These are phyloP conservation scores for Ogataea angusta DNA, from an alignment of 805 yeast species.

Conservation along the genomic window DNA sequence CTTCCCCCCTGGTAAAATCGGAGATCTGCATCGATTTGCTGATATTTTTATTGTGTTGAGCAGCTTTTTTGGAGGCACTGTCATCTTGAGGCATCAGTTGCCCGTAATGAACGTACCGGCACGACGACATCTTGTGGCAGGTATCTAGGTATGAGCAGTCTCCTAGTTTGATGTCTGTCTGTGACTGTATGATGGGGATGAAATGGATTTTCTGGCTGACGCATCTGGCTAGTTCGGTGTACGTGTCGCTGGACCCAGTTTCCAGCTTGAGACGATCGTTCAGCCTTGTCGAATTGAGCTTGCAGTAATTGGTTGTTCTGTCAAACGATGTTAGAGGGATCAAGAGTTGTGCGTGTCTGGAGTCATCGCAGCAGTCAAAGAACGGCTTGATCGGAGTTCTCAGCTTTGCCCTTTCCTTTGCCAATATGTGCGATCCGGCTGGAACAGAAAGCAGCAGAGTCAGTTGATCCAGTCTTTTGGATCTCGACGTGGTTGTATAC, in stretches of 20 bases:
- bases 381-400: constrained; percentile 43
- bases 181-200: constrained; percentile 50
- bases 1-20: constrained; percentile 50
- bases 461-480: constrained; percentile 26
- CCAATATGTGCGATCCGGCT: constrained; percentile 39
- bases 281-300: constrained; percentile 27
- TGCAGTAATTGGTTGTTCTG: constrained; percentile 26
- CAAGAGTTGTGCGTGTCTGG: constrained; percentile 32
- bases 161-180: constrained; percentile 71
- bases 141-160: constrained; percentile 95
- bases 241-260: constrained; percentile 6
- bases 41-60: constrained; percentile 22
- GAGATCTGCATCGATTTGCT: constrained; percentile 22
- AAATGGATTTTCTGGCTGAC: constrained; percentile 44
- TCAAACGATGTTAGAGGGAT: constrained; percentile 25
- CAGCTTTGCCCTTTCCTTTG: constrained; percentile 37
- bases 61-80: constrained; percentile 9
- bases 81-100: constrained; percentile 41
- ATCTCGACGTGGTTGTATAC: constrained; percentile 28
- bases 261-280: constrained; percentile 16
- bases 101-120: constrained; percentile 79
- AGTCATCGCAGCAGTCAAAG: constrained; percentile 47
- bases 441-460: constrained; percentile 23
- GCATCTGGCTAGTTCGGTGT: constrained; percentile 29
- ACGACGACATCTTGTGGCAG: constrained; percentile 78